phyloP scores from a whole-genome alignment of 1,139 yeast species.

The Taiozyma onychis region DNA sequence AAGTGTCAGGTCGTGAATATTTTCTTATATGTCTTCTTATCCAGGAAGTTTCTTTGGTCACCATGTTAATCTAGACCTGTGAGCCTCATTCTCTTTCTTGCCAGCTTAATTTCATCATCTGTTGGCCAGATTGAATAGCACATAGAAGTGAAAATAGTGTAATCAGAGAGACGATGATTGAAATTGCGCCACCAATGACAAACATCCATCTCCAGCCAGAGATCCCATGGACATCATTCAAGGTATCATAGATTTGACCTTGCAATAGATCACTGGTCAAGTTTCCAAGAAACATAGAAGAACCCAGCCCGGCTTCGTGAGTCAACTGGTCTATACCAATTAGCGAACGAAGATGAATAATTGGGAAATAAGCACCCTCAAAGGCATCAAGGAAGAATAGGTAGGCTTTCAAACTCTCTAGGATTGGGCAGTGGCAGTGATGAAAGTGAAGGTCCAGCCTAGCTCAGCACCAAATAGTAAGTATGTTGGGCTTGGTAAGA shows the following conservation, averaged over 20 bases:
- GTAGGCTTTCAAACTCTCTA: slow-evolving; percentile 24
- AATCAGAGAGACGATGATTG: slow-evolving; percentile 42
- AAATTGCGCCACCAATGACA: slow-evolving; percentile 47
- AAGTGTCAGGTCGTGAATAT: slow-evolving; percentile 46
- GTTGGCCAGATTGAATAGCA: slow-evolving; percentile 52
- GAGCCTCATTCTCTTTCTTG: slow-evolving; percentile 44
- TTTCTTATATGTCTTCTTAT: slow-evolving; percentile 35
- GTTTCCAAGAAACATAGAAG: slow-evolving; percentile 53
- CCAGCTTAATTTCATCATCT: slow-evolving; percentile 52
- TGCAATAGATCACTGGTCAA: slow-evolving; percentile 61
- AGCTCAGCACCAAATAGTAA: slow-evolving; percentile 43
- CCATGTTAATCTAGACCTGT: slow-evolving; percentile 31
- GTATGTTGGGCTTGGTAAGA: slow-evolving; percentile 41
- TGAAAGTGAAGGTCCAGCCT: slow-evolving; percentile 26
- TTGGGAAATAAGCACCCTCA: slow-evolving; percentile 58
- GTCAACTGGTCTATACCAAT: slow-evolving; percentile 58
- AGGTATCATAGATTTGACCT: slow-evolving; percentile 44
- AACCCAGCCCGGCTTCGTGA: slow-evolving; percentile 55
- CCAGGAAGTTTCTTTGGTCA: slow-evolving; percentile 25
- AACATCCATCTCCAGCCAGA: slow-evolving; percentile 52
- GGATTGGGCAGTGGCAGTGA: slow-evolving; percentile 21
- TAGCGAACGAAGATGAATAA: slow-evolving; percentile 56
- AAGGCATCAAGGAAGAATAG: slow-evolving; percentile 44
- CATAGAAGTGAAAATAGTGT: slow-evolving; percentile 59
- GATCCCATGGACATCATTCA: slow-evolving; percentile 28